phyloP scores from a whole-genome alignment of 805 yeast genomes.

The Ogataea chonburiensis region DNA sequence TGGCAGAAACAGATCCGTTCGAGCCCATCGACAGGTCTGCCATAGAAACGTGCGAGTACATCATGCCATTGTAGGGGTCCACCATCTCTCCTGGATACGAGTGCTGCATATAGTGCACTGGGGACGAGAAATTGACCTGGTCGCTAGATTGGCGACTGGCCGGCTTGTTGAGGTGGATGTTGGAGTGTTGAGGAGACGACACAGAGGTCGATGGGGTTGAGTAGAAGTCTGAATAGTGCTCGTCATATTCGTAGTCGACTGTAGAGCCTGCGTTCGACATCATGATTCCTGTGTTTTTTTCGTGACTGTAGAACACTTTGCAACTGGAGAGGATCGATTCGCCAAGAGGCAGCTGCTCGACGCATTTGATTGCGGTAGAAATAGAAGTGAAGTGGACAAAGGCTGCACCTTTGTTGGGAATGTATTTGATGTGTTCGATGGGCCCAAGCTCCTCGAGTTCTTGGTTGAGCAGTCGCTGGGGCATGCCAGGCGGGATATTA shows the following conservation, averaged over 20 bases:
- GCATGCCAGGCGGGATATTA: slow-evolving; percentile 25
- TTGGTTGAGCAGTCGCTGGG: slow-evolving; percentile 23
- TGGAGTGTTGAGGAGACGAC: slow-evolving; percentile 25
- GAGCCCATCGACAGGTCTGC: slow-evolving; percentile 8
- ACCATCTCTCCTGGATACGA: no score
- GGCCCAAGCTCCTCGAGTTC: slow-evolving; percentile 42
- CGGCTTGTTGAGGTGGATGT: slow-evolving; percentile 11
- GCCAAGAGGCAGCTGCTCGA: slow-evolving; percentile 36
- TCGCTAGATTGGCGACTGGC: slow-evolving; percentile 7
- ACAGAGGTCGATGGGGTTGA: slow-evolving; percentile 29
- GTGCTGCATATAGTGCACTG: slow-evolving; percentile 3
- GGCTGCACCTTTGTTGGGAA: slow-evolving; percentile 24
- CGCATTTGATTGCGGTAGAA: slow-evolving; percentile 45
- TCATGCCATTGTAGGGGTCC: slow-evolving; percentile 15
- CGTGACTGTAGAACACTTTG: slow-evolving; percentile 33
- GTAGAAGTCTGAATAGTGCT: slow-evolving; percentile 19
- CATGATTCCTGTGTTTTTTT: slow-evolving; percentile 17
- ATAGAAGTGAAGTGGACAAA: slow-evolving; percentile 45
- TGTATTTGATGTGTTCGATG: slow-evolving; percentile 37
- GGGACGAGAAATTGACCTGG: slow-evolving; percentile 6
- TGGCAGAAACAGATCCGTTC: slow-evolving; percentile 8
- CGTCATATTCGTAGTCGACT: slow-evolving; percentile 14
- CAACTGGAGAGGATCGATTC: slow-evolving; percentile 26
- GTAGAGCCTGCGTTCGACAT: slow-evolving; percentile 7
- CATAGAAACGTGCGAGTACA: slow-evolving; percentile 10